Base-by-base conservation (phyloP, 306 rosid genomes). In the Potentilla sterilis region DNA sequence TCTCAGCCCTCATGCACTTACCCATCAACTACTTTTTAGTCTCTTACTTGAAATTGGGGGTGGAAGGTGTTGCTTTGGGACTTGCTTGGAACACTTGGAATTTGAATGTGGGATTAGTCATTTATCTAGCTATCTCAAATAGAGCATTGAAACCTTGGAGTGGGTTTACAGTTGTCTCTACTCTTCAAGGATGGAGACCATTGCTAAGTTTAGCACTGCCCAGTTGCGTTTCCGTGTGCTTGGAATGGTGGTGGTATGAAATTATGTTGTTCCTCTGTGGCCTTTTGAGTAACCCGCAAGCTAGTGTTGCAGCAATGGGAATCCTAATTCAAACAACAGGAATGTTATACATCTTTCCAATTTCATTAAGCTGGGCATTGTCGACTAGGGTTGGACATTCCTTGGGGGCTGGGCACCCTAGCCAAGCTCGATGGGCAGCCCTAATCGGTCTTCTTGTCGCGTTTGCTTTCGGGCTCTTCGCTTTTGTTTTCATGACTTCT, bases 211-310 rank as follows among this genome's bases (percentile, higher is more conserved):
- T 93, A 22, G 93, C 97, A 32, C 66, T 93, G n/a, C 98, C 96
- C 1, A 91, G 96, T 67, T 85, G 93, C 32, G 44, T 86, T 6
- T 85, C 98, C 0, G 82, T 91, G 59, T 95, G 98, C 81, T 80
- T 95, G 82, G 98, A 89, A 70, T 91, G 96, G 97, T 91, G 98
- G 98, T 91, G 97, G 82, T 93, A 93, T 35, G 98, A 95, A 80
- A 87, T 95, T 16, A 90, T 95, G 97, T 54, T 93, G 64, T 86
- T 91, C 55, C 77, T 91, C 16, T 91, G 98, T 74, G 97, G 97
- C 5, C 38, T 88, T 6, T 76, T 91, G 24, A 85, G 83, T 4
- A 83, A 90, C 57, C 96, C 98, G 12, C 87, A 95, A 67, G 81
- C 86, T n/a, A 87, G 96, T 12, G 83, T 92, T 43, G 91, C 97